Conservation (phyloP, 1,139 yeast species). For the Hemisphaericaspora xylofermentans region DNA sequence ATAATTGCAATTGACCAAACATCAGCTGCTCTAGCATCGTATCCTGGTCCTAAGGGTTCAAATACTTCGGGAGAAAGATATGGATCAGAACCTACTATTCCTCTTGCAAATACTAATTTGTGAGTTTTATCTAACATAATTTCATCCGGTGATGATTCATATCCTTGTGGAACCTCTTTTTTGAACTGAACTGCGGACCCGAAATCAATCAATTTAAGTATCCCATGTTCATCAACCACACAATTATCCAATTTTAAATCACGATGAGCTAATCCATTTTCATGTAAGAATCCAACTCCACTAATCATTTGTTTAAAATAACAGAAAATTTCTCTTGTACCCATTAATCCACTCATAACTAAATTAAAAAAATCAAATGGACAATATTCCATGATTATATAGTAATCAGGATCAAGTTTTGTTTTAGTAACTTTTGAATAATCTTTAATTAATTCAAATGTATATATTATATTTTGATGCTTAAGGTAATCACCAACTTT, state of each 20-base stretch:
- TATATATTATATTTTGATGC: slow-evolving; percentile 64
- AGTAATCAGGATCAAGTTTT: slow-evolving; percentile 39
- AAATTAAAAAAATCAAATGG: slow-evolving; percentile 74
- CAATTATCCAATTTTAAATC: slow-evolving; percentile 78
- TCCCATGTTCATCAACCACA: slow-evolving; percentile 61
- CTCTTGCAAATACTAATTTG: slow-evolving; percentile 46
- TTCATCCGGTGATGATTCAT: slow-evolving; percentile 24
- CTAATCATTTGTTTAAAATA: slow-evolving; percentile 65
- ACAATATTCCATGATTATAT: slow-evolving; percentile 74
- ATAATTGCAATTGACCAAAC: slow-evolving; percentile 80
- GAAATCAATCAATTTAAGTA: slow-evolving; percentile 71
- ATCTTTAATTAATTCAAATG: slow-evolving; percentile 57
- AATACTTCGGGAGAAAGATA: slow-evolving; percentile 78
- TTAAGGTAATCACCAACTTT: slow-evolving; percentile 59
- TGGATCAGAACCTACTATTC: slow-evolving; percentile 83
- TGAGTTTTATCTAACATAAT: slow-evolving; percentile 21
- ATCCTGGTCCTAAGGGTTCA: slow-evolving; percentile 41
- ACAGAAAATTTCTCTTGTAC: slow-evolving; percentile 57
- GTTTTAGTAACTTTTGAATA: slow-evolving; percentile 24
- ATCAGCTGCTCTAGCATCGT: slow-evolving; percentile 73
- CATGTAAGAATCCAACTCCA: slow-evolving; percentile 64
- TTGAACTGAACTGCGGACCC: slow-evolving; percentile 71
- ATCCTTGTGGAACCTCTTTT: slow-evolving; percentile 32
- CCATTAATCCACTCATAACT: slow-evolving; percentile 72
- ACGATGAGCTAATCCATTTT: slow-evolving; percentile 71